Base-by-base conservation (phyloP, 1,284 basidiomycete species). In the Ceratobasidium sp. region DNA sequence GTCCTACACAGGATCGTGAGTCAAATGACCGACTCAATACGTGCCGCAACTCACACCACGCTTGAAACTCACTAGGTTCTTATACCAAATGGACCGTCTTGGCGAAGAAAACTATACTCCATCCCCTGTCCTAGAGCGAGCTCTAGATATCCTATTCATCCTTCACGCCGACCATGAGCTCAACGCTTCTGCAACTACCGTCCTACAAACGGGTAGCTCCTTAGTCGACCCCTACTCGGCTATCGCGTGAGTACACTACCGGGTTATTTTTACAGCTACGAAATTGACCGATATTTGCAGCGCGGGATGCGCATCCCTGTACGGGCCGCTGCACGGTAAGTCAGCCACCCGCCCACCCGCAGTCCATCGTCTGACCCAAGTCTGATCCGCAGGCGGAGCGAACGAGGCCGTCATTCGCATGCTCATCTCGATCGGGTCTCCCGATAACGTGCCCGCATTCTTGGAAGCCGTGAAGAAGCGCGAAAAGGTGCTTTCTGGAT, bases 371-470 rank as follows among this genome's bases (percentile, higher is more conserved):
- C 57, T 65, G 62, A 27, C 74, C 48, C 24, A 48, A 17, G 8
- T 31, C 7, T 41, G 7, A 11, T 76, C 22, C 9, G 22, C 78
- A 90, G 89, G 93, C 78, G 93, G 93, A 75, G 94, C 93, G 4
- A 95, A 95, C 78, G 93, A 95, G 82, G 93, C 93, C 14, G 94
- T 96, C 75, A 95, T 96, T 80, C 89, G 94, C 19, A 96, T 96
- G 95, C 85, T 96, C 59, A 87, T 94, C 57, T 90, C 92, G 0
- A 95, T 96, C 76, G 94, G 93, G 79, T 89, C 56, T 33, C 78
- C 93, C 2, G 89, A 91, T 78, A 94, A 95, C 79, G 94, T 96
- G 6, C 93, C 93, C 1, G 89, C 87, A 0, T 95, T 95, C 82
- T 85, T 96, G 63, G 93, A 93, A 78, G 89, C 91, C 17, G 95